Base-by-base conservation (phyloP, 2,329 filamentous ascomycete species). In the Fusarium zealandicum region DNA sequence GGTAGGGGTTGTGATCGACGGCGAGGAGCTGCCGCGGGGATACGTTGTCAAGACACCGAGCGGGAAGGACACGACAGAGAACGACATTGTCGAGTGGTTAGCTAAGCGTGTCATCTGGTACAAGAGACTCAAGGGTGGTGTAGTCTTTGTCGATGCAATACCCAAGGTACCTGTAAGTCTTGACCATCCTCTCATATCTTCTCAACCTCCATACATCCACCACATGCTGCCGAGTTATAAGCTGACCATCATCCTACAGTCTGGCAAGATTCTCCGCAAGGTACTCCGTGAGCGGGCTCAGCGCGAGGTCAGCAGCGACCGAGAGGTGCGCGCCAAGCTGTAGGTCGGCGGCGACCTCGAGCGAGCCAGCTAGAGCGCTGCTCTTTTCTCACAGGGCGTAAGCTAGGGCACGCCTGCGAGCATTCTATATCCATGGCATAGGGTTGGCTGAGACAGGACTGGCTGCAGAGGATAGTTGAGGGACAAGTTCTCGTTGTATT, bases 101-200 rank as follows among this genome's bases (percentile, higher is more conserved):
- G 81, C 83, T 17, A 79, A 79, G 43, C 82, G 82, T 45, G 88
- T 90, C 11, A 80, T 83, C 2, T 76, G 75, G 38, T 83, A 87
- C 63, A 93, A 93, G 73, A 78, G 83, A 57, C 76, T 92, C 42
- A 84, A 78, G 25, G 90, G 90, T 0, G 90, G 90, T 2, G 84
- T 93, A 2, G 76, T 81, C 11, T 90, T 92, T 69, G 73, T 87
- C 2, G 83, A 90, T 36, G 76, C 75, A 5, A 86, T 92, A 42
- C 89, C 89, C 3, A 74, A 73, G 64, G 71, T 72, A 61, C 84
- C 85, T 31, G 83, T 86, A 68, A 69, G 79, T 40, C 33, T 30
- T 9, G 28, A 12, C 28, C 6, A 6, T 30, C 4, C 28, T 7
- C 12, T 30, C 28, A 11, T 4, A 30, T 12, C 36, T 3, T 2